Percentiles rank a stretch among this genome's conserved stretches.
These are phyloP conservation scores for Rhododendron henanense DNA, from an alignment of 148 eudicot species.

Conservation along the genomic window DNA sequence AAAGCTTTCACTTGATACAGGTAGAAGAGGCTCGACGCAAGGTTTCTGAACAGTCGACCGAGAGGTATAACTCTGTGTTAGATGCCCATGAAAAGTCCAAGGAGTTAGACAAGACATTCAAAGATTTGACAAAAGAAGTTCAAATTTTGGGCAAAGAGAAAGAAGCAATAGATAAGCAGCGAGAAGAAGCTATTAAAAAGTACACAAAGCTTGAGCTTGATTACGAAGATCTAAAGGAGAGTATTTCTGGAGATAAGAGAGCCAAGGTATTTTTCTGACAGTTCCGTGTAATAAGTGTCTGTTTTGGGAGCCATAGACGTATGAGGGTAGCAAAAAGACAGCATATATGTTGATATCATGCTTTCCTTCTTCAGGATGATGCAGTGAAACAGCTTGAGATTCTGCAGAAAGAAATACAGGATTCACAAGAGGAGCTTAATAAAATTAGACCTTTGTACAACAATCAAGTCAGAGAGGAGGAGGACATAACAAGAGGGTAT, in stretches of 20 bases:
- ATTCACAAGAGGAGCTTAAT: constrained; percentile 59
- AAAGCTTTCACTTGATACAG: constrained; percentile 35
- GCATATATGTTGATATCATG: neutral
- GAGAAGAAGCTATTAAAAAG: constrained; percentile 64
- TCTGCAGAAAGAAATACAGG: constrained; percentile 64
- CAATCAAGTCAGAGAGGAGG: constrained; percentile 64
- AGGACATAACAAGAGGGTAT: constrained; percentile 77
- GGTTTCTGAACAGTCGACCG: constrained; percentile 66
- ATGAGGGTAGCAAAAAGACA: neutral
- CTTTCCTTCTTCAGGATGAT: constrained; percentile 49
- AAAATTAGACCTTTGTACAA: constrained; percentile 57
- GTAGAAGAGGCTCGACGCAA: constrained; percentile 69
- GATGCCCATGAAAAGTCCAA: constrained; percentile 79
- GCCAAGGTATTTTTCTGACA: constrained; percentile 50
- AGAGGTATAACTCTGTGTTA: constrained; percentile 61
- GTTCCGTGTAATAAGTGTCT: neutral
- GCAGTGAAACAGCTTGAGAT: constrained; percentile 66
- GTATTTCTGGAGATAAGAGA: constrained; percentile 49
- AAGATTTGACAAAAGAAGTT: constrained; percentile 78
- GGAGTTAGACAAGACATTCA: constrained; percentile 71
- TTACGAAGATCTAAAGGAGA: constrained; percentile 70
- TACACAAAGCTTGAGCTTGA: constrained; percentile 88
- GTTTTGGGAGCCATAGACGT: neutral
- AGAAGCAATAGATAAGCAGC: constrained; percentile 62
- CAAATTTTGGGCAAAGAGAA: constrained; percentile 80